Base-by-base conservation (phyloP, 768 basidiomycete species). In the Multifurca ochricompacta region DNA sequence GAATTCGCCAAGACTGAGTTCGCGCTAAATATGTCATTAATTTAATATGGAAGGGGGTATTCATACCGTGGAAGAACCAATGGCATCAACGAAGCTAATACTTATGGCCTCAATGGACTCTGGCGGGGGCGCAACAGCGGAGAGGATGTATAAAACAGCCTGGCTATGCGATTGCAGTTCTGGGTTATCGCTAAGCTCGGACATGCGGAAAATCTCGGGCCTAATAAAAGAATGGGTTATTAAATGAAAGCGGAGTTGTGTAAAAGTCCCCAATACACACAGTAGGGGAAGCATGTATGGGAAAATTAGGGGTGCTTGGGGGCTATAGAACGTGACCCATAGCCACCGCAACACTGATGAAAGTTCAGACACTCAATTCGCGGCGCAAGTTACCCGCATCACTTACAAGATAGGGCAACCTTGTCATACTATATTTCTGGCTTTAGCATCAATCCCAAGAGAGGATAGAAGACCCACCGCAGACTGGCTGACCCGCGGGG, bases 171-270 rank as follows among this genome's bases (percentile, higher is more conserved):
- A 75, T 66, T 91, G 90, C 53, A 95, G 67, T 53, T 94, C 92
- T 7, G 82, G 74, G 67, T 76, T 85, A 64, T 95, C 92, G 64
- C 85, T 91, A 53, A 94, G 76, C 64, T 95, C 92, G 51, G 90
- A 83, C 85, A 95, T 90, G 58, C 81, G 83, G 64, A 94, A 77
- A 54, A 91, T 85, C 67, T 91, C 89, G 34, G 90, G 90, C 65
- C 91, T 93, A 64, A 4, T 53, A 43, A 53, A 51, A 46, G 57
- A 7, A 54, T 53, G 54, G 32, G 59, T 31, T 18, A 25, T 37
- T 46, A 56, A 59, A 39, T 48, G 35, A 31, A 39, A 34, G 40
- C 14, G 27, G 11, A 43, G 8, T 47, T 11, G 30, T 37, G 25
- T 32, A 53, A 40, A 44, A 39, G 47, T n/a, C 49, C 43, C 34